phyloP scores from a whole-genome alignment of 1,139 yeast genomes.

The Kurtzmaniella quercitrusa region DNA sequence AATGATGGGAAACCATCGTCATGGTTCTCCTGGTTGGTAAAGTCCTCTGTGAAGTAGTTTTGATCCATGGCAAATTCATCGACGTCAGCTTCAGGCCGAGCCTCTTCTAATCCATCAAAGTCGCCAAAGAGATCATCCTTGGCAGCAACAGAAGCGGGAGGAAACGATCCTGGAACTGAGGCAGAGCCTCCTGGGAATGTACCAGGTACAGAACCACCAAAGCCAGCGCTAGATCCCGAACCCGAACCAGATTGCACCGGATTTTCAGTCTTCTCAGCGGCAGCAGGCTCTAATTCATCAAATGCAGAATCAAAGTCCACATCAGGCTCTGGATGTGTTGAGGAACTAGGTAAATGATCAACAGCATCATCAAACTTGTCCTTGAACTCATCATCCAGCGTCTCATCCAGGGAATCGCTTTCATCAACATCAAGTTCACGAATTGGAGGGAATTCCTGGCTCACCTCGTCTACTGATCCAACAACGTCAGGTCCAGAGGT shows the following conservation, averaged over 20 bases:
- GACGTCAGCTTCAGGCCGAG: slow-evolving; percentile 35
- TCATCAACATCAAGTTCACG: slow-evolving; percentile 61
- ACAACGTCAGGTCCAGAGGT: neutral
- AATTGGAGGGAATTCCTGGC: slow-evolving; percentile 69
- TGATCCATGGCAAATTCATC: slow-evolving; percentile 17
- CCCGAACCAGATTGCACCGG: too few species aligned
- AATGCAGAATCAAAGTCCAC: slow-evolving; percentile 37
- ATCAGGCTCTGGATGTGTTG: slow-evolving; percentile 6
- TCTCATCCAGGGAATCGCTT: slow-evolving; percentile 40
- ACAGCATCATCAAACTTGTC: slow-evolving; percentile 38
- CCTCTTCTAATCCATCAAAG: slow-evolving; percentile 39
- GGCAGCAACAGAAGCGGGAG: neutral
- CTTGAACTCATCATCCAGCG: slow-evolving; percentile 31
- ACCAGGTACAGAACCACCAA: too few species aligned
- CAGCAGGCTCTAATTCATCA: slow-evolving; percentile 37
- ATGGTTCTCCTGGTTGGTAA: slow-evolving; percentile 23
- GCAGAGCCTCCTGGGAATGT: too few species aligned
- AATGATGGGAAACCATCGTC: slow-evolving; percentile 5
- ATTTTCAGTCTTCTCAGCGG: slow-evolving; percentile 17
- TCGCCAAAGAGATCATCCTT: slow-evolving; percentile 36
- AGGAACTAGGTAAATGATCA: slow-evolving; percentile 33
- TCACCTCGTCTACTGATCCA: slow-evolving; percentile 8
- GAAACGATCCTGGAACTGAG: too few species aligned
- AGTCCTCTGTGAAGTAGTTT: slow-evolving; percentile 32
- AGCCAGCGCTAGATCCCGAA: too few species aligned